Conservation (phyloP, 805 yeast species). For the Barnettozyma populi region DNA sequence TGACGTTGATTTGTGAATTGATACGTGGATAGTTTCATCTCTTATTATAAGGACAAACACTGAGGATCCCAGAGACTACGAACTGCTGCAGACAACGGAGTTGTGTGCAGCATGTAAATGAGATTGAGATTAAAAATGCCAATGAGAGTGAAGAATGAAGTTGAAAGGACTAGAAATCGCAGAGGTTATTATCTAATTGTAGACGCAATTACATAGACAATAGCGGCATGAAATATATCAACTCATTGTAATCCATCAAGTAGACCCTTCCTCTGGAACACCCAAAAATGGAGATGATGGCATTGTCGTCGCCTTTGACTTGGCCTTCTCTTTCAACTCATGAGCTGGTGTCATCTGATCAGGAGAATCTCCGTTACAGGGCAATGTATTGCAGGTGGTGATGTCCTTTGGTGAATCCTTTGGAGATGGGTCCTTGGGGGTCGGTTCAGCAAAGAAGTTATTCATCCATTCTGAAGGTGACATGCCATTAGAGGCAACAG, state of each 20-base stretch:
- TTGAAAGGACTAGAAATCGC: no score
- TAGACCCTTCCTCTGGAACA: not conserved
- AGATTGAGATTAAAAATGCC: no score
- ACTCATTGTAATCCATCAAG: not conserved
- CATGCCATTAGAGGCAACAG: slow-evolving; percentile 11
- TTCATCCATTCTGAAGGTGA: slow-evolving; percentile 26
- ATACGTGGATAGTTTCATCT: no score
- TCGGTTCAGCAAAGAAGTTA: slow-evolving; percentile 22
- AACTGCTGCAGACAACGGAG: no score
- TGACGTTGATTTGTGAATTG: no score
- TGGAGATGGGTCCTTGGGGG: slow-evolving; percentile 23
- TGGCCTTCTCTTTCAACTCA: not conserved
- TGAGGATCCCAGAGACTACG: no score
- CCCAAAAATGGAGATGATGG: slow-evolving; percentile 20
- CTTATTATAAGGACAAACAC: no score
- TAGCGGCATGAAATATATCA: no score
- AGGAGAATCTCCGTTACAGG: slow-evolving; percentile 26
- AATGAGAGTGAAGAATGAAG: no score
- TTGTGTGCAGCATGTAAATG: no score
- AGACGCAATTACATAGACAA: no score
- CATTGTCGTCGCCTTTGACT: slow-evolving; percentile 13
- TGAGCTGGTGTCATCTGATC: slow-evolving; percentile 9
- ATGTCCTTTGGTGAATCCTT: slow-evolving; percentile 26
- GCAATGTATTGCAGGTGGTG: slow-evolving; percentile 27
- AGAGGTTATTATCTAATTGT: no score